Base-by-base conservation (phyloP, 73 alveolate species). In the Symbiodinium pilosum region DNA sequence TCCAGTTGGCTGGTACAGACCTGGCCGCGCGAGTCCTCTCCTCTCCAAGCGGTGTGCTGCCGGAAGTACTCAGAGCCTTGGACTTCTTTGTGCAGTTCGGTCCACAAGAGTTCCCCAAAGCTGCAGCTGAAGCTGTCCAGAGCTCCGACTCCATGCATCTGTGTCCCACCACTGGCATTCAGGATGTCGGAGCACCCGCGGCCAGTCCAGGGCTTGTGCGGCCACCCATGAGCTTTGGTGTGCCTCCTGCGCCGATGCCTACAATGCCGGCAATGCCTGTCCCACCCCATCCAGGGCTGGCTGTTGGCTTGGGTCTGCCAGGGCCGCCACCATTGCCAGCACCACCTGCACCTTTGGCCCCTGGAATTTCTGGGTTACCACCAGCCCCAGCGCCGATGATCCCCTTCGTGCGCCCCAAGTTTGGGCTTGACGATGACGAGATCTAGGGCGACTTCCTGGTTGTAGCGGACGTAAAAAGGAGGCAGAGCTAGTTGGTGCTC, bases 381-480 rank as follows among this genome's bases (percentile, higher is more conserved):
- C 21, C 73, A 43, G 94, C 85, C 21, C n/a, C 94, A 34, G 68
- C 38, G 69, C 85, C 94, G 86, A 87, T 68, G 95, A 56, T 84
- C 34, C 86, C 86, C 36, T 87, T 87, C 73, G 43, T 81, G 86
- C 69, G 95, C 81, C 97, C 97, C 24, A 91, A 91, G 97, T 91
- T 69, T 38, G 97, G 97, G 42, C 42, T 91, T 39, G 97, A 91
- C 12, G 97, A 91, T n/a, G 97, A 91, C 54, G 97, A 91, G 59
- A 91, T 91, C 26, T 91, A 36, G 43, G 34, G 12, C 77, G 77
- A 38, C 81, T 24, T 26, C 39, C 30, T 64, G 81, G 30, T 16
- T 54, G 32, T 54, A n/a, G 32, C 34, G 2, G 73, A n/a, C 7
- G 73, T 54, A 16, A 11, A 54, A 54, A 54, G n/a, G 26, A 54